A percentile compares a stretch with the other conserved stretches of the same genome.
phyloP scores from a whole-genome alignment of 257 asterid species.

The Cruciata laevipes region DNA sequence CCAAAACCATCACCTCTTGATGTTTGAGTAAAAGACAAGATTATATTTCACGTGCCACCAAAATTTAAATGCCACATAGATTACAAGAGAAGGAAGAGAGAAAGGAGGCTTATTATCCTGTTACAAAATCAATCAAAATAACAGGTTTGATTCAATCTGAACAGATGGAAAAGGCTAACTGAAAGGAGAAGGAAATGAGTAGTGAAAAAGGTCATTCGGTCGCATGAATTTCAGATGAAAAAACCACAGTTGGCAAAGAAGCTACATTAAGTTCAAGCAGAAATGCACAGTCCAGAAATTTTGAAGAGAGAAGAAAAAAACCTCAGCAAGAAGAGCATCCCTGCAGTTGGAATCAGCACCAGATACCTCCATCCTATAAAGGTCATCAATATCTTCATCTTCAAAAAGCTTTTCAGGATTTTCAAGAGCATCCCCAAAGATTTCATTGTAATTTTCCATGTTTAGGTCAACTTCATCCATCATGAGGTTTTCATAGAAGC shows the following conservation, averaged over 20 bases:
- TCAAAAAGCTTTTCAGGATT: conserved; percentile 43
- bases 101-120: not conserved
- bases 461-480: conserved; percentile 66
- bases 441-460: conserved; percentile 62
- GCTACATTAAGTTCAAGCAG: not conserved
- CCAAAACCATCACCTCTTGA: not conserved
- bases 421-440: conserved; percentile 52
- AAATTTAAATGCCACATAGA: not conserved
- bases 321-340: conserved; percentile 46
- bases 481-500: conserved; percentile 44
- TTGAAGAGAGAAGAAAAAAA: conserved; percentile 6
- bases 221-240: not conserved
- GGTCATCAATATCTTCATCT: conserved; percentile 51
- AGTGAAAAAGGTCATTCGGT: not conserved
- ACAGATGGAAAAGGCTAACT: not conserved
- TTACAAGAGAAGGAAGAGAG: not conserved
- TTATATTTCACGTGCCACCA: not conserved
- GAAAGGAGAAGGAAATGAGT: not conserved
- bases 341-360: conserved; percentile 44
- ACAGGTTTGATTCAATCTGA: not conserved
- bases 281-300: not conserved
- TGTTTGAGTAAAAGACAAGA: not conserved
- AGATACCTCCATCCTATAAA: conserved; percentile 48
- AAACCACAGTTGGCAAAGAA: not conserved
- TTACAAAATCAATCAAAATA: not conserved